Base-by-base conservation (phyloP, 2,329 filamentous ascomycete genomes). In the Penicillium glabrum region DNA sequence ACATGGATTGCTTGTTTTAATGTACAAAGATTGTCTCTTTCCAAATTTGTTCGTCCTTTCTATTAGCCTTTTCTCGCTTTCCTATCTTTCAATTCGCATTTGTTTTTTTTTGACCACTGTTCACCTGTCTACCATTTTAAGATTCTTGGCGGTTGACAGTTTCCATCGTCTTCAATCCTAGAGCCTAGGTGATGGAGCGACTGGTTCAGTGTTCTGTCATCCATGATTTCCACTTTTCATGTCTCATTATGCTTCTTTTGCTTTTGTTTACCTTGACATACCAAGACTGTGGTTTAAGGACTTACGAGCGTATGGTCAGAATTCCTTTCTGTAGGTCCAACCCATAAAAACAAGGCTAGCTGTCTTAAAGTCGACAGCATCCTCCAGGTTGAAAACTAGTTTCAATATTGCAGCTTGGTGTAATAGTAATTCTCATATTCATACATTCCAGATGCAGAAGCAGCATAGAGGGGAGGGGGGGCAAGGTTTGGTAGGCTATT, bases 381-480 rank as follows among this genome's bases (percentile, higher is more conserved):
- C 31, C 31, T 33, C 31, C 31, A 33, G 29, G 5, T 33, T 33
- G 31, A 33, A 33, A 33, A 19, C n/a, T 39, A 39, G 35, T 39
- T 39, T 39, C 35, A 19, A n/a, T 9, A 39, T 39, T 11, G 4
- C 9, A 11, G 35, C 7, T n/a, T 19, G 21, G 13, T 29, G 21
- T 39, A 39, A 26, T 21, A 26, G 35, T 26, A 16, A 23, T 26
- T 37, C 16, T 56, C n/a, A 33, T 56, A 56, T 51, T 53, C 54
- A 48, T 51, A 56, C 53, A 56, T 50, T 33, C 33, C 47, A 41
- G 31, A 50, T 50, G 47, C 14, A 50, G 21, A 37, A 27, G 13
- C 4, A 27, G 37, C 24, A n/a, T n/a, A 45, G 19, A 10, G 13
- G 43, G 21, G 31, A 45, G 19, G 21, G 24, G n/a, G 43, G 21